These are phyloP conservation scores for Hepatocystis sp. DNA, from an alignment of 169 alveolate species.

Conservation along the genomic window DNA sequence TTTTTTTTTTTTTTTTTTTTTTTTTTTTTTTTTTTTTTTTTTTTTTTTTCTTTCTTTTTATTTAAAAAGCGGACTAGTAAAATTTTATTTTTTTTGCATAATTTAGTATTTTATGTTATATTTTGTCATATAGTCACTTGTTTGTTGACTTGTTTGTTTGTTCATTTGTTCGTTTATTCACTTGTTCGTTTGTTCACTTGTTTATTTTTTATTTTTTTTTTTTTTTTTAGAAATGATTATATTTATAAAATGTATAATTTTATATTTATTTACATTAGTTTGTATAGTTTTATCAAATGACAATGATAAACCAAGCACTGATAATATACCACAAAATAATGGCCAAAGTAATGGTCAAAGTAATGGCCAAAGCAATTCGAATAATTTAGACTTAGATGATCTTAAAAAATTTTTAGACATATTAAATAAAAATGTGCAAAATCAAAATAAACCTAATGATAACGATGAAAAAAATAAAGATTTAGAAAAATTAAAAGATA, in stretches of 20 bases:
- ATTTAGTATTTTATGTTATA: too few relatives aligned
- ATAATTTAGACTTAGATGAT: constrained; percentile 12
- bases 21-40: constrained; percentile 6
- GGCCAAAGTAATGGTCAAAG: too few relatives aligned
- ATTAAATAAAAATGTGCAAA: constrained; percentile 3
- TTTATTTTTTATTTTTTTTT: constrained; percentile 2
- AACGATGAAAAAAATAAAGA: too few relatives aligned
- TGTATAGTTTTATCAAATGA: constrained; percentile 26
- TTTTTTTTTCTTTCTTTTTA: constrained; percentile 15
- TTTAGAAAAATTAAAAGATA: too few relatives aligned
- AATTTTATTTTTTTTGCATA: too few relatives aligned
- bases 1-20: not conserved
- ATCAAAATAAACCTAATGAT: not conserved
- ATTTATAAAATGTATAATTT: constrained; percentile 37
- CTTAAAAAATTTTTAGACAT: constrained; percentile 12
- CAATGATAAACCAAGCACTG: constrained; percentile 11
- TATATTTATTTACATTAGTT: constrained; percentile 41
- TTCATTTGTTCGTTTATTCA: not conserved
- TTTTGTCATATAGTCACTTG: too few relatives aligned
- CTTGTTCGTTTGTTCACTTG: not conserved
- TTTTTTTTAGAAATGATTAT: constrained; percentile 58
- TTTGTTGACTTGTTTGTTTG: constrained; percentile 1
- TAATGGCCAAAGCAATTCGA: too few relatives aligned
- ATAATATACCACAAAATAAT: too few relatives aligned
- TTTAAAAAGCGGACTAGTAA: too few relatives aligned